Evolutionary conservation across 169 alveolate species (phyloP).

Genomic region (Plasmodium cynomolgi): DNA sequence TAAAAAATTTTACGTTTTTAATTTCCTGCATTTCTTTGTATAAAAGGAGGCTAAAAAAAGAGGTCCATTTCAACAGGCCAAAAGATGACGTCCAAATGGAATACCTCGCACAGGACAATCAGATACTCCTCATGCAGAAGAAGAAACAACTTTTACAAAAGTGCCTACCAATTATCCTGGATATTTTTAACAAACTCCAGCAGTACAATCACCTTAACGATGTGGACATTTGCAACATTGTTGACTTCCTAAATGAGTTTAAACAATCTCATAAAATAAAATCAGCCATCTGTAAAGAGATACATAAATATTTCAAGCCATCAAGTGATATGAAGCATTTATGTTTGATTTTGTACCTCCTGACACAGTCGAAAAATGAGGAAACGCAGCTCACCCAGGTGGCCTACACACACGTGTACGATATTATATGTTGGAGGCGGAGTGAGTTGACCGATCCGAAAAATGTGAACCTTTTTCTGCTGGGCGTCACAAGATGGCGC

Average conservation of each 20-base stretch:
- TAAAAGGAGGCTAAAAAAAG: slow-evolving; percentile 47
- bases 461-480: slow-evolving; percentile 48
- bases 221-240: slow-evolving; percentile 62
- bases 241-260: slow-evolving; percentile 73
- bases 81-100: not conserved
- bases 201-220: slow-evolving; percentile 18
- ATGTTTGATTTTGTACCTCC: slow-evolving; percentile 59
- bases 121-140: not conserved
- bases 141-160: slow-evolving; percentile 22
- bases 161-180: slow-evolving; percentile 23
- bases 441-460: slow-evolving; percentile 32
- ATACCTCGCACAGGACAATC: not conserved
- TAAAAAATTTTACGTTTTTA: slow-evolving; percentile 53
- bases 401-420: slow-evolving; percentile 41
- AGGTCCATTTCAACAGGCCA: not conserved
- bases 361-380: slow-evolving; percentile 3
- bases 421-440: slow-evolving; percentile 23
- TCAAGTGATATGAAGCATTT: slow-evolving; percentile 49
- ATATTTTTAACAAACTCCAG: slow-evolving; percentile 38
- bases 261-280: slow-evolving; percentile 37
- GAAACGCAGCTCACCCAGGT: not conserved
- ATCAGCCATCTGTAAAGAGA: slow-evolving; percentile 13
- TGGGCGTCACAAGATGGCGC: slow-evolving; percentile 18
- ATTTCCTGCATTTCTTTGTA: slow-evolving; percentile 70
- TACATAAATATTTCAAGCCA: slow-evolving; percentile 42